A percentile compares a stretch with the other conserved stretches of the same genome.
Conservation (phyloP, 306 rosid genomes). For the Aeschynomene evenia region DNA sequence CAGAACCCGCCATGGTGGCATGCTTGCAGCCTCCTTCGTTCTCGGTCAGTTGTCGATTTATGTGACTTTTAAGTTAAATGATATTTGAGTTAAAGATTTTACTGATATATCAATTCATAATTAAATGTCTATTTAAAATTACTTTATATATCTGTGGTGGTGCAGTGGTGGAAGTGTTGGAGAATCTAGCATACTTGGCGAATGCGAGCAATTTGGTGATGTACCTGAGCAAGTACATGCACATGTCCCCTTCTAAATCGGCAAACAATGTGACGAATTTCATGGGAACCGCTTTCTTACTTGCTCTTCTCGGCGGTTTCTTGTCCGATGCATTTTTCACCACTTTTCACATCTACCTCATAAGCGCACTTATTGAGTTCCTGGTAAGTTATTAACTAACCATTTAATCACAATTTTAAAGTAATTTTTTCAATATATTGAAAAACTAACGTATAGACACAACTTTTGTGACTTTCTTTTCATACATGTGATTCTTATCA, state of each 20-base stretch:
- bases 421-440: too few relatives aligned
- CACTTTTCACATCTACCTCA: constrained; percentile 74
- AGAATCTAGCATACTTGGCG: constrained; percentile 84
- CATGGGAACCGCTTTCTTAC: constrained; percentile 97
- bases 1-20: constrained; percentile 84
- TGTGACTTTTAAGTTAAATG: too few relatives aligned
- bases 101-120: too few relatives aligned
- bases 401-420: too few relatives aligned
- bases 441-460: too few relatives aligned
- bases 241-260: constrained; percentile 77
- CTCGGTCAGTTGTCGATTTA: constrained; percentile 79
- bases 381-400: constrained; percentile 47
- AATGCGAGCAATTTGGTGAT: constrained; percentile 94
- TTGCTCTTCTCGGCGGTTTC: constrained; percentile 94
- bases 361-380: constrained; percentile 76
- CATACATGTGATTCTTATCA: neutral
- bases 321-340: constrained; percentile 85
- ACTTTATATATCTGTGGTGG: neutral
- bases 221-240: constrained; percentile 63
- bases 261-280: constrained; percentile 89
- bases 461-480: neutral
- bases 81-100: too few relatives aligned
- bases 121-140: too few relatives aligned
- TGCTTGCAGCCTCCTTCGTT: constrained; percentile 80
- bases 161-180: constrained; percentile 82